Conservation (phyloP, 1,139 yeast species). For the Wickerhamomyces sp. region DNA sequence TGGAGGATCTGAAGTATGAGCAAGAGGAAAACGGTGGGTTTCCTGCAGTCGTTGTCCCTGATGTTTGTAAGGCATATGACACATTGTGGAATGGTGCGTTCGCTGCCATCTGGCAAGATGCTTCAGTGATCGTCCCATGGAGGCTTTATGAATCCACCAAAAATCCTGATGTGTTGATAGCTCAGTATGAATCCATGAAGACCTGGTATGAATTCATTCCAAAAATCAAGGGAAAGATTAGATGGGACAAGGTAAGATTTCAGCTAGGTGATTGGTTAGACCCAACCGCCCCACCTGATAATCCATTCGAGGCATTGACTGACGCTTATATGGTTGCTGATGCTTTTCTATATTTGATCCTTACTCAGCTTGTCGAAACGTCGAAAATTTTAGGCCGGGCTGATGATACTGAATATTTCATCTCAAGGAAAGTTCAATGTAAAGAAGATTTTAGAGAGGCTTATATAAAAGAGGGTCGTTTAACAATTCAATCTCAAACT, state of each 20-base stretch:
- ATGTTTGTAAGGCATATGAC: slow-evolving; percentile 9
- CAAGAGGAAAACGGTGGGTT: slow-evolving; percentile 13
- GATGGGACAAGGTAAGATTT: slow-evolving; percentile 10
- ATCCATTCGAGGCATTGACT: slow-evolving; percentile 11
- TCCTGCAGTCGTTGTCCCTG: slow-evolving; percentile 16
- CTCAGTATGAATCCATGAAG: slow-evolving; percentile 12
- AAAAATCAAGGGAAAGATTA: slow-evolving; percentile 4
- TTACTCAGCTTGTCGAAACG: slow-evolving; percentile 7
- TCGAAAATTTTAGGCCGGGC: slow-evolving; percentile 5
- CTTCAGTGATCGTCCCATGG: slow-evolving; percentile 15
- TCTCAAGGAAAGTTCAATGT: background rate
- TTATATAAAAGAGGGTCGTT: slow-evolving; percentile 8
- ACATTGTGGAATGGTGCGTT: slow-evolving; percentile 10
- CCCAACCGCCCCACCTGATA: slow-evolving; percentile 16
- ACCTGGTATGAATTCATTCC: slow-evolving; percentile 9
- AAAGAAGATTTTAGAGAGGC: slow-evolving; percentile 11
- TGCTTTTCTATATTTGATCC: slow-evolving; percentile 12
- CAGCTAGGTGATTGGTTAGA: slow-evolving; percentile 18
- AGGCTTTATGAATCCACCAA: slow-evolving; percentile 9
- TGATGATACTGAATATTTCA: slow-evolving; percentile 7
- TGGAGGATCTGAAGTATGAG: slow-evolving; percentile 11
- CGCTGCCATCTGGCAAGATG: slow-evolving; percentile 18
- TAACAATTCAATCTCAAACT: slow-evolving; percentile 11
- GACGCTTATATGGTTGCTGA: slow-evolving; percentile 16
- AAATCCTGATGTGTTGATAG: slow-evolving; percentile 8